phyloP scores from a whole-genome alignment of 306 rosid genomes.

The Pyrus bretschneideri region DNA sequence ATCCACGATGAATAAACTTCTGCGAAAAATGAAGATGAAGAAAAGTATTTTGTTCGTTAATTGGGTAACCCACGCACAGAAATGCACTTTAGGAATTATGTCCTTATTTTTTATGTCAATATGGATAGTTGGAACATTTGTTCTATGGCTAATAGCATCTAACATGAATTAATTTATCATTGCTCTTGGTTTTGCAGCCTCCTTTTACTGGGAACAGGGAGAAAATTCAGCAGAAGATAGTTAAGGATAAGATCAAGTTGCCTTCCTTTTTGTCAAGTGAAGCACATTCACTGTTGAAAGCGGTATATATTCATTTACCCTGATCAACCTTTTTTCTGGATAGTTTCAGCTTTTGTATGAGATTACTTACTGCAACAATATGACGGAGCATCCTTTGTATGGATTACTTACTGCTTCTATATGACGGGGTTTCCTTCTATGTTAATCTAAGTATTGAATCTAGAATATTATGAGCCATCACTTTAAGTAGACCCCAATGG shows the following conservation, averaged over 20 bases:
- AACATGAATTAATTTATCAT: constrained; percentile 3
- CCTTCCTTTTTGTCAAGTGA: constrained; percentile 85
- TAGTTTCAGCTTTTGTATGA: neutral
- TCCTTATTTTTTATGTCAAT: neutral
- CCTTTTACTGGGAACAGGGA: constrained; percentile 82
- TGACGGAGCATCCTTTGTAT: neutral
- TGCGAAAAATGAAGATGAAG: neutral
- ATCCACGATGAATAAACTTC: neutral
- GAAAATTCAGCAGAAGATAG: constrained; percentile 81
- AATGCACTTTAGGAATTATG: neutral
- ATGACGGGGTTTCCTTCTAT: too few relatives aligned
- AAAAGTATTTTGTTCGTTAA: neutral
- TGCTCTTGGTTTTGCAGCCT: constrained; percentile 54
- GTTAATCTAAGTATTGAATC: too few relatives aligned
- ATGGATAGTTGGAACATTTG: neutral
- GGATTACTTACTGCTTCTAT: neutral
- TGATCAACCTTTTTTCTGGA: neutral
- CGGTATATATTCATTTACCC: constrained; percentile 33
- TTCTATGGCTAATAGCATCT: neutral
- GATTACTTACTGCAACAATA: too few relatives aligned
- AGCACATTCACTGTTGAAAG: constrained; percentile 87
- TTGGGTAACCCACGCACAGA: neutral
- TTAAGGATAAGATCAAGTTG: constrained; percentile 85
- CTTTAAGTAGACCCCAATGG: neutral
- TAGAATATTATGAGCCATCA: too few relatives aligned